phyloP scores from a whole-genome alignment of 1,284 basidiomycete genomes.

The Agroathelia rolfsii region DNA sequence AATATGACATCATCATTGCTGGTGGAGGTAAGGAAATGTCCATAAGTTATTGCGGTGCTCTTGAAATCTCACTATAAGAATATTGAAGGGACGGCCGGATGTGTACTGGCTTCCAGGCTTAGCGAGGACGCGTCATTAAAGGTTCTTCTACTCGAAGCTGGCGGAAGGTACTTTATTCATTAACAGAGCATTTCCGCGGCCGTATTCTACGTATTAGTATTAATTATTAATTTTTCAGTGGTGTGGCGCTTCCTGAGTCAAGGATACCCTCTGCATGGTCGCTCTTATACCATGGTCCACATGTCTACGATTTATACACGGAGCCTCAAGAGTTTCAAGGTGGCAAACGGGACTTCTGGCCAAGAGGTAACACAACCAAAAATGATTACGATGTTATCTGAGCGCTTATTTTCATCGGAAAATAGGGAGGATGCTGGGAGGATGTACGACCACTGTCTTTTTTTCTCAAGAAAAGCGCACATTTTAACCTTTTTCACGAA shows the following conservation, averaged over 20 bases:
- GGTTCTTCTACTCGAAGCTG: slow-evolving; percentile 58
- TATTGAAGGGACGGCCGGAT: slow-evolving; percentile 55
- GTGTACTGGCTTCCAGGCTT: slow-evolving; percentile 54
- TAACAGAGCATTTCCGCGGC: too few relatives aligned
- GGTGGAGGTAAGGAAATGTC: slow-evolving; percentile 43
- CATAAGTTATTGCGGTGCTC: background rate
- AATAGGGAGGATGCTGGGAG: slow-evolving; percentile 60
- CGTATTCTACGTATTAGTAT: too few relatives aligned
- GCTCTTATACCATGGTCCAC: slow-evolving; percentile 33
- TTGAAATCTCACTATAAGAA: background rate
- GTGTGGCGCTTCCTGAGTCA: slow-evolving; percentile 25
- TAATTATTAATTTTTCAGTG: slow-evolving; percentile 26
- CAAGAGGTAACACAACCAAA: too few relatives aligned
- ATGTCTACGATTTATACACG: slow-evolving; percentile 45
- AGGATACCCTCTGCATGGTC: slow-evolving; percentile 35
- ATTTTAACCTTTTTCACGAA: slow-evolving; percentile 19
- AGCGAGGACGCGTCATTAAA: slow-evolving; percentile 46
- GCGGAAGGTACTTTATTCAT: slow-evolving; percentile 37
- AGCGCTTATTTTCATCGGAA: too few relatives aligned
- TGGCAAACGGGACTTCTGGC: slow-evolving; percentile 42
- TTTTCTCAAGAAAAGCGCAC: too few relatives aligned
- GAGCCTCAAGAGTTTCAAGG: slow-evolving; percentile 41
- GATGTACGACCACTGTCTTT: slow-evolving; percentile 38
- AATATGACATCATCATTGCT: slow-evolving; percentile 54
- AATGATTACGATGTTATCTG: slow-evolving; percentile 8